Evolutionary conservation across 371 early-diverging fungal genomes (phyloP).

Genomic region (Mortierella sp.): DNA sequence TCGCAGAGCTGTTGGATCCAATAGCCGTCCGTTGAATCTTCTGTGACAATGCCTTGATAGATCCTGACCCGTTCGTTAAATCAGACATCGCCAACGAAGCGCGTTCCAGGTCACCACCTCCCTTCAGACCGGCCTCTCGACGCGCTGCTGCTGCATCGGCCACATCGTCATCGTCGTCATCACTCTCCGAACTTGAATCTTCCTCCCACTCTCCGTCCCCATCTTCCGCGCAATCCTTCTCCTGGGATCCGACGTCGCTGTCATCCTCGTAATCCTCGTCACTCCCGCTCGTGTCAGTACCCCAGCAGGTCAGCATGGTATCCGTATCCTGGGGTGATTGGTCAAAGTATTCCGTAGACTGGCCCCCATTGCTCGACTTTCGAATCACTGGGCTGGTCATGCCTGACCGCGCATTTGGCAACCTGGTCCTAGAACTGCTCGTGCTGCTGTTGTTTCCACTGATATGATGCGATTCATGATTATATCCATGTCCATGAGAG

Average conservation of each 20-base stretch:
- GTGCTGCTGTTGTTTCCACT: slow-evolving; percentile 33
- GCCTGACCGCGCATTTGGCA: slow-evolving; percentile 9
- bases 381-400: slow-evolving; percentile 21
- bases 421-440: slow-evolving; percentile 19
- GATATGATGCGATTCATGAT: slow-evolving; percentile 8
- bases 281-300: slow-evolving; percentile 32
- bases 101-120: neutral
- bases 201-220: slow-evolving; percentile 58
- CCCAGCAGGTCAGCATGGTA: slow-evolving; percentile 48
- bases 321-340: slow-evolving; percentile 38
- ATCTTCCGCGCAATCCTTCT: slow-evolving; percentile 44
- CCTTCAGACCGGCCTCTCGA: slow-evolving; percentile 2
- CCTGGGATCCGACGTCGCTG: slow-evolving; percentile 17
- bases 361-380: slow-evolving; percentile 20
- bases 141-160: neutral
- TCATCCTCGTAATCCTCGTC: slow-evolving; percentile 49
- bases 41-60: neutral
- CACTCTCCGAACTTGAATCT: slow-evolving; percentile 26
- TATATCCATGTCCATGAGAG: slow-evolving; percentile 12
- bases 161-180: slow-evolving; percentile 29
- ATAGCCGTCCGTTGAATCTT: slow-evolving; percentile 1
- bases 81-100: neutral
- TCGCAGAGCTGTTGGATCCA: neutral
- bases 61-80: neutral
- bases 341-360: slow-evolving; percentile 20